Base-by-base conservation (phyloP, 1,284 basidiomycete species). In the Erythrobasidium hasegawianum region DNA sequence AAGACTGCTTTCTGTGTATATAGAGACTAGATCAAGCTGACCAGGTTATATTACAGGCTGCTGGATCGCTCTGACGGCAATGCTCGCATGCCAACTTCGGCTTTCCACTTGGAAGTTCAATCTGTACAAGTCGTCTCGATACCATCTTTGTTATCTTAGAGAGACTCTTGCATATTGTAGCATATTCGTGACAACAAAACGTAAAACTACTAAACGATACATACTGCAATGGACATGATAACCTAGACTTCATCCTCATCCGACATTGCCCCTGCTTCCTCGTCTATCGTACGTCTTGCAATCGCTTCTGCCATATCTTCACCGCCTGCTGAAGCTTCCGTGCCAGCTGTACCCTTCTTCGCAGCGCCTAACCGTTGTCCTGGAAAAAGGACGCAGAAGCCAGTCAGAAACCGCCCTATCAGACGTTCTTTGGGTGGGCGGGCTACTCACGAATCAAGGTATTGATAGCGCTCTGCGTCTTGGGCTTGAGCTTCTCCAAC, bases 401-500 rank as follows among this genome's bases (percentile, higher is more conserved):
- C n/a, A n/a, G n/a, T n/a, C n/a, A n/a, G n/a, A n/a, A n/a, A n/a
- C n/a, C n/a, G n/a, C n/a, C n/a, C n/a, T n/a, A n/a, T 27, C 26
- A 55, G 52, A 8, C 24, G 4, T 18, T 47, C 7, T 38, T 8
- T 33, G 50, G 7, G n/a, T n/a, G n/a, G n/a, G n/a, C n/a, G n/a
- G n/a, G n/a, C n/a, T n/a, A 82, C 87, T 75, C 73, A 94, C 94
- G 87, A 75, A 97, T 97, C 22, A 97, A 83, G 5, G 87, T 88
- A 72, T 95, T 88, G 69, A 96, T 89, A 1, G 94, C 87, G 76
- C 95, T 89, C 72, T 95, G 89, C 1, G 92, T 96, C 77, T 86
- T 86, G 69, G 89, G 81, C 75, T 96, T 90, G n/a, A 97, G 81
- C 76, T 87, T 94, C 11, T 85, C 83, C 59, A 95, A 81, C 74